Percentiles rank a stretch among this genome's conserved stretches.
Conservation (phyloP, 768 basidiomycete species). For the Heimioporus sp. region DNA sequence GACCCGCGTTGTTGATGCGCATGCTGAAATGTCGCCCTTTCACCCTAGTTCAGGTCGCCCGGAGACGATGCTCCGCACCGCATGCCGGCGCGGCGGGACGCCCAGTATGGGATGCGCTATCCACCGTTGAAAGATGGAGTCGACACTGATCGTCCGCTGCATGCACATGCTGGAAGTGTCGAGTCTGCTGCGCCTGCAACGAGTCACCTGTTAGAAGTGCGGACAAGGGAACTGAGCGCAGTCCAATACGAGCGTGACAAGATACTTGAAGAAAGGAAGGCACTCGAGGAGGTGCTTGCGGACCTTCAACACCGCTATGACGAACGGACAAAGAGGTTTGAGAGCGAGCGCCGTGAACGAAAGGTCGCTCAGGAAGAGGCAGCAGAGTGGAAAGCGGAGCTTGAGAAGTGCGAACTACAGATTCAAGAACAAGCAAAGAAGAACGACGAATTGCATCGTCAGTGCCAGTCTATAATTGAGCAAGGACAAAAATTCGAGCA, state of each 20-base stretch:
- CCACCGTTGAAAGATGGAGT: neutral
- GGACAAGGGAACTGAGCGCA: slow-evolving; percentile 3
- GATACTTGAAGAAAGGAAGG: slow-evolving; percentile 7
- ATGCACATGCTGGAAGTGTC: neutral
- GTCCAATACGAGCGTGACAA: slow-evolving; percentile 2
- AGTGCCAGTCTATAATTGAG: slow-evolving; percentile 1
- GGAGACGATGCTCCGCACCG: neutral
- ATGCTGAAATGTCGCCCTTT: too few relatives aligned
- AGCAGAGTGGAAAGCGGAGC: too few relatives aligned
- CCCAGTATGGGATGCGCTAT: neutral
- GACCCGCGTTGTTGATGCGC: too few relatives aligned
- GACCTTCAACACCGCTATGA: slow-evolving; percentile 7
- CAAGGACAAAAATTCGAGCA: slow-evolving; percentile 5
- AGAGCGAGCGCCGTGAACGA: too few relatives aligned
- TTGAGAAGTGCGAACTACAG: too few relatives aligned
- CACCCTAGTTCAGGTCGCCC: neutral
- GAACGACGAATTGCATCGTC: slow-evolving; percentile 1
- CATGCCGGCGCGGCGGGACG: neutral
- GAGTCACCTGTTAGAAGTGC: neutral
- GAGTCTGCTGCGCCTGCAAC: neutral
- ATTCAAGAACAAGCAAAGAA: slow-evolving; percentile 5
- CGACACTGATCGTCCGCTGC: neutral
- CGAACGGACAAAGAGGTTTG: slow-evolving; percentile 3
- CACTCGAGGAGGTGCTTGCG: neutral
- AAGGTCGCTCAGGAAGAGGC: too few relatives aligned